Evolutionary conservation across 257 asterid genomes (phyloP), one percentile per base, ranked within the genome.

Genomic region (Salvia miltiorrhiza): DNA sequence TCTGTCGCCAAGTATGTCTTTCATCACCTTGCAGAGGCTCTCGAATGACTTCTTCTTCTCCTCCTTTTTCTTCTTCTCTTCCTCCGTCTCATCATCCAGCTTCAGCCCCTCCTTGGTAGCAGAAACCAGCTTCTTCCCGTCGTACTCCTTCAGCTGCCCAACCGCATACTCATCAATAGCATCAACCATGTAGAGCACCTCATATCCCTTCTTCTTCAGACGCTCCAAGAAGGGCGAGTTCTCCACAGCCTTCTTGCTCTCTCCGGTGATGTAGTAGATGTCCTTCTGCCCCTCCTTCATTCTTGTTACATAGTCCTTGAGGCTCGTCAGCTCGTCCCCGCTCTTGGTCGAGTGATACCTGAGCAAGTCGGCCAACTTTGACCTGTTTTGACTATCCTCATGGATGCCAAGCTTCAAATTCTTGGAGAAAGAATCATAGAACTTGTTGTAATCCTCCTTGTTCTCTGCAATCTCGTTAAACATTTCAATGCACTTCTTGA

Each of bases 401-500:
- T 82, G 87, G 54, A 79, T 69, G 16, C 87, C 87, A 58, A 82
- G 24, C 66, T 82, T 82, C 69, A 82, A 40, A 54, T 79, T 82
- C 84, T 82, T 82, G 0, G 87, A 77, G 74, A 79, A 79, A 7
- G 84, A 80, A 12, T 82, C 85, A 1, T 77, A 79, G 63, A 82
- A 82, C 55, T 82, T 83, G 73, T 50, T 77, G 69, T 72, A 77
- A 11, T 80, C 85, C 47, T 83, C 85, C 59, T 77, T 77, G 63
- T 83, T 83, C 73, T 77, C 83, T 0, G 81, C 83, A 13, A 80
- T 83, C 66, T 80, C 85, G 24, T 72, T 77, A 60, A 80, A 80
- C 87, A 79, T 57, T 62, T 82, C 87, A 9, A 82, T 79, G 71
- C 87, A 74, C 16, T 82, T 74, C 81, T 82, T 82, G 63, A 82